phyloP scores from a whole-genome alignment of 495 filamentous ascomycete species.

The Xylaria nigripes region DNA sequence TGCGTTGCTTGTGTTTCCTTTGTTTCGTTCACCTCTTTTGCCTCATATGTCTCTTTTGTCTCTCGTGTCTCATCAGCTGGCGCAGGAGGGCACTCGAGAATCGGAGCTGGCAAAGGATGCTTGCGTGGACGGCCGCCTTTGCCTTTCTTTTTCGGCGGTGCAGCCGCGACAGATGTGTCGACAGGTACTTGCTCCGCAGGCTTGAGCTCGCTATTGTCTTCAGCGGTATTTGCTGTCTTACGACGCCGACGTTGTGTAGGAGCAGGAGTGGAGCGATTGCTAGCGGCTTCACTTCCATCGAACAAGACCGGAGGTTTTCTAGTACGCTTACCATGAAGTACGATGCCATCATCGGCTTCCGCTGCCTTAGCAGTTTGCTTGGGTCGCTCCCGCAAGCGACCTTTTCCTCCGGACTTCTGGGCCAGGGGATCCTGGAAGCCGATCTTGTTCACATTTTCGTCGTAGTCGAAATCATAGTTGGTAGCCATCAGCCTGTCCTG shows the following conservation, averaged over 20 bases:
- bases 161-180: not conserved
- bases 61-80: not conserved
- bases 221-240: not conserved
- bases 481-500: conserved; percentile 39
- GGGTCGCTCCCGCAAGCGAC: conserved; percentile 36
- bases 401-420: conserved; percentile 39
- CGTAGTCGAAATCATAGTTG: conserved; percentile 40
- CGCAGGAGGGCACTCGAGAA: not conserved
- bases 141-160: conserved; percentile 20
- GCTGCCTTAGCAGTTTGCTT: conserved; percentile 41
- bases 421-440: conserved; percentile 39
- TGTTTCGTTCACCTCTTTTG: not conserved
- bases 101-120: conserved; percentile 10
- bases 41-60: conserved; percentile 2
- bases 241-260: conserved; percentile 30
- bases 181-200: not conserved
- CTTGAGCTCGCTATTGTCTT: conserved; percentile 16
- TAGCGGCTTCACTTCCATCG: conserved; percentile 35
- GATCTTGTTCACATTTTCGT: conserved; percentile 29
- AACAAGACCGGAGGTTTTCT: conserved; percentile 35
- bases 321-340: conserved; percentile 35
- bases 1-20: not conserved
- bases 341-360: conserved; percentile 35
- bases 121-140: conserved; percentile 26
- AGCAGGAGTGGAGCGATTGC: conserved; percentile 33